Conservation (phyloP, 176 grass and related monocot genomes). For the Zoysia pacifica region DNA sequence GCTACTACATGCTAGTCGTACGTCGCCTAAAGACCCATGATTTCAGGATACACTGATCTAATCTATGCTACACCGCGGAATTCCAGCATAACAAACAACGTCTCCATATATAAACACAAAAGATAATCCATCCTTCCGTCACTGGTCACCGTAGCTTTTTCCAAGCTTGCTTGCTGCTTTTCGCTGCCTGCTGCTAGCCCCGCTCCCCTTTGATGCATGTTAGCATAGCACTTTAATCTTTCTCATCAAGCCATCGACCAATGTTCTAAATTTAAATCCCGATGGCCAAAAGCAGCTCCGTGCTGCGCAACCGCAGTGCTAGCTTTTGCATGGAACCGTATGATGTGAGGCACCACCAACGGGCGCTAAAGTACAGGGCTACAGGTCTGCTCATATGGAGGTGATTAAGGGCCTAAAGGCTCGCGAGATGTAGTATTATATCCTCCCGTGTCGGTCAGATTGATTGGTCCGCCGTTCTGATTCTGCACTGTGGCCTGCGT, state of each 20-base stretch:
- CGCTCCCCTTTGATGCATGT: constrained; percentile 41
- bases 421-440: constrained; percentile 10
- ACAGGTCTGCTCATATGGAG: constrained; percentile 20
- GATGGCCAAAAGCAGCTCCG: constrained; percentile 29
- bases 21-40: constrained; percentile 28
- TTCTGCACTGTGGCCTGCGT: constrained; percentile 5
- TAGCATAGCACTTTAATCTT: constrained; percentile 23
- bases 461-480: constrained; percentile 2
- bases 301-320: neutral
- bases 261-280: constrained; percentile 33
- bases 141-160: constrained; percentile 7
- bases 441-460: constrained; percentile 33
- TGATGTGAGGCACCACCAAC: constrained; percentile 45
- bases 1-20: neutral
- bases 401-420: constrained; percentile 26
- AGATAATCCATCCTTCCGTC: neutral
- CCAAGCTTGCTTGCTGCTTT: constrained; percentile 32
- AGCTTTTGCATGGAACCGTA: constrained; percentile 9
- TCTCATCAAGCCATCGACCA: constrained; percentile 2
- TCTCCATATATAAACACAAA: neutral
- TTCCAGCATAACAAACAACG: constrained; percentile 34
- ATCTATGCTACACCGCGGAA: neutral
- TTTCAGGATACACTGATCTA: constrained; percentile 38
- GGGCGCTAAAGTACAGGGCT: constrained; percentile 37
- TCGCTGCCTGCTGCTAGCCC: neutral